Evolutionary conservation across 345 rosid genomes (phyloP).

Genomic region (Salix koriyanagi): DNA sequence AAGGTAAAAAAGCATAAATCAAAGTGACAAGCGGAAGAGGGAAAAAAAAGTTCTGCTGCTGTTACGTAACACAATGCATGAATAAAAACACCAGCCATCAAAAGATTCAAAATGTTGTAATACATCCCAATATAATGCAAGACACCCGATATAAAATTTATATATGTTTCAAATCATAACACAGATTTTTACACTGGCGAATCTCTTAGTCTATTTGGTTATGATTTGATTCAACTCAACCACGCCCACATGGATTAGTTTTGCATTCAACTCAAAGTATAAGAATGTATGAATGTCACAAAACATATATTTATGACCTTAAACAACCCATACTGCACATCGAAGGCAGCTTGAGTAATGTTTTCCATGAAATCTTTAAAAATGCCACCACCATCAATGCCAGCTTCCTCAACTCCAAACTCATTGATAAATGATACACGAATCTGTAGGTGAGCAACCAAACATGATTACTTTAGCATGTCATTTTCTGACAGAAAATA

Average conservation of each 20-base stretch:
- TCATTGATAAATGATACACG: conserved; percentile 94
- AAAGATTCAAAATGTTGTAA: background rate
- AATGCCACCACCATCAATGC: conserved; percentile 99
- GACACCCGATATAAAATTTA: background rate
- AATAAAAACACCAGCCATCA: background rate
- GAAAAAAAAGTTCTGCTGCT: background rate
- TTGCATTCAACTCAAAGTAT: background rate
- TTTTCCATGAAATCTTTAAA: conserved; percentile 99
- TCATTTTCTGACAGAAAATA: conserved; percentile 8
- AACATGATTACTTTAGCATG: conserved; percentile 11
- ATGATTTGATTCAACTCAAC: background rate
- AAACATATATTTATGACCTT: conserved; percentile 52
- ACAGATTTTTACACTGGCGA: background rate
- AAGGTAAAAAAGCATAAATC: background rate
- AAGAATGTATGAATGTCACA: background rate
- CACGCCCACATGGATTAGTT: background rate
- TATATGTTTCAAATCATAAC: background rate
- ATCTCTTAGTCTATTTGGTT: background rate
- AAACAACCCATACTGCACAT: conserved; percentile 93
- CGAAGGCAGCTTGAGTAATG: conserved; percentile 92
- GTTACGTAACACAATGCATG: background rate
- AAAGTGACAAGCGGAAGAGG: background rate
- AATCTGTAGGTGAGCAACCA: conserved; percentile 50
- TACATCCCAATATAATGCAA: background rate
- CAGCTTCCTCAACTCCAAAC: conserved; percentile 99